These are phyloP conservation scores for Spathaspora arborariae DNA, from an alignment of 805 yeast species.

Conservation along the genomic window DNA sequence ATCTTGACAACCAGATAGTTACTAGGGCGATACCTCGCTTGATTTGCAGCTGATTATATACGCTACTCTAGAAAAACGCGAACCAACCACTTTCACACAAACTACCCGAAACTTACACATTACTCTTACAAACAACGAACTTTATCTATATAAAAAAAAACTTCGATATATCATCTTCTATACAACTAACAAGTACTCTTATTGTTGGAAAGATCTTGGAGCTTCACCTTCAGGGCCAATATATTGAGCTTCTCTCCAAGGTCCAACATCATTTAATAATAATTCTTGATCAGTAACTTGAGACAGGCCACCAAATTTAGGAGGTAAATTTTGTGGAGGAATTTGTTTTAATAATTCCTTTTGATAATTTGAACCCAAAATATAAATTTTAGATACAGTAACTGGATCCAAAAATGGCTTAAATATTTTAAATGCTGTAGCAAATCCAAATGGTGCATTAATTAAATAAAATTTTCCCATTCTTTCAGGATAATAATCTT, in stretches of 20 bases:
- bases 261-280: conserved; percentile 87
- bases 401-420: conserved; percentile 97
- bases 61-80: no score
- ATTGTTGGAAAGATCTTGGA: conserved; percentile 44
- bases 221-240: conserved; percentile 97
- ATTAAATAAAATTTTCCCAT: conserved; percentile 97
- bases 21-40: no score
- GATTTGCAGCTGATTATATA: no score
- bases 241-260: conserved; percentile 89
- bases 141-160: neutral
- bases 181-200: neutral
- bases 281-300: conserved; percentile 72
- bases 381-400: conserved; percentile 91
- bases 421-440: conserved; percentile 87
- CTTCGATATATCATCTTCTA: neutral
- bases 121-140: neutral
- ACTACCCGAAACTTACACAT: no score
- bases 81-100: no score
- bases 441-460: conserved; percentile 96
- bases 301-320: conserved; percentile 83
- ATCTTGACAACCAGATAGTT: no score
- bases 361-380: conserved; percentile 74
- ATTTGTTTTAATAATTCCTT: conserved; percentile 86
- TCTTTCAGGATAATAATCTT: conserved; percentile 97
- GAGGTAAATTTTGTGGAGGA: conserved; percentile 89